Evolutionary conservation across 352 stramenopile species (phyloP), one percentile per base, ranked within the genome.

Genomic region (Globisporangium acanthophoron): DNA sequence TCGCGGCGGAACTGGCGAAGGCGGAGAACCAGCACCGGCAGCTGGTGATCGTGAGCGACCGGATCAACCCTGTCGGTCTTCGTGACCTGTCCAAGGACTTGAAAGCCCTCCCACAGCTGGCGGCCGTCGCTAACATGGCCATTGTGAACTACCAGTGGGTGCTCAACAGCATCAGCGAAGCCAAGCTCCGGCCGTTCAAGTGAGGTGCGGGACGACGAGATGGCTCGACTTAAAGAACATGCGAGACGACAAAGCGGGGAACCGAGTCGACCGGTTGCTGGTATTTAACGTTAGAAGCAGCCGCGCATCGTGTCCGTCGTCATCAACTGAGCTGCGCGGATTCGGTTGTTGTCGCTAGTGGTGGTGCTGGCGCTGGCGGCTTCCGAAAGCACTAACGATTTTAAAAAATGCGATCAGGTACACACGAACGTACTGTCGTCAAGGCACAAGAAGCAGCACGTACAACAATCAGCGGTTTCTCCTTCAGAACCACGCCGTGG

Each of bases 81-180:
- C 70, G 74, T 27, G 68, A 78, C 44, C 58, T 70, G 31, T 67
- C 72, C 43, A 73, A 57, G 57, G 46, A 73, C 12, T 54, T 91
- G n/a, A 73, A 61, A 44, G 54, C 63, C 8, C 55, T 76, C 40
- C 67, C 71, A 29, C 67, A 85, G 51, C 52, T 91, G 11, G 74
- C 74, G 46, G 43, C 49, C n/a, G 52, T 85, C 8, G 59, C 54
- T 3, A 55, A 64, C 18, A 69, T 76, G 43, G 61, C 71, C 20
- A 81, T 90, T 60, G 80, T 94, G 43, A 91, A 84, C 65, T 94
- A 92, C 64, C 70, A 91, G 61, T 94, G 85, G 85, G 69, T 94
- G 39, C 78, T 94, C 51, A 88, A 92, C 69, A 92, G 82, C 61
- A 90, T 94, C 61, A 92, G 80, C 59, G 80, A 94, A 58, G 79